Percentiles rank a stretch among this genome's conserved stretches.
Evolutionary conservation across 2,329 filamentous ascomycete species (phyloP).

Genomic region (Massarina eburnea): DNA sequence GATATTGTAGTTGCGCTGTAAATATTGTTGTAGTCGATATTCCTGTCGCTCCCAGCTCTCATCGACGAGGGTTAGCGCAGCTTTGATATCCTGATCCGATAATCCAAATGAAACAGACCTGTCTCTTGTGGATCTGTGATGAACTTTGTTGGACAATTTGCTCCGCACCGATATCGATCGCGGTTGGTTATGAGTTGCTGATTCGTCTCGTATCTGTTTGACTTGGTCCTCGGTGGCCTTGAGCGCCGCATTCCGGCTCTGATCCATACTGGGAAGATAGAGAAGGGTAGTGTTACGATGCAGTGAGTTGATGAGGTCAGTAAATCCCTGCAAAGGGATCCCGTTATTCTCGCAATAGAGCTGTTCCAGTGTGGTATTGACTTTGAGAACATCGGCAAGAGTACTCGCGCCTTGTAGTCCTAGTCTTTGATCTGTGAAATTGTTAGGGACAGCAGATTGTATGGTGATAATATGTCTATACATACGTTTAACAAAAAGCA

Average conservation of each 20-base stretch:
- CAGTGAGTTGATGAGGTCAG: conserved; percentile 68
- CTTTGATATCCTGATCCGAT: conserved; percentile 54
- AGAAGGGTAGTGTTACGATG: conserved; percentile 65
- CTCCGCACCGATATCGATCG: conserved; percentile 38
- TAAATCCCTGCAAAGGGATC: conserved; percentile 70
- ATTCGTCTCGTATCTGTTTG: conserved; percentile 52
- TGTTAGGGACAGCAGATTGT: not conserved
- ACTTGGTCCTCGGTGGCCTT: conserved; percentile 61
- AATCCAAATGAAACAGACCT: conserved; percentile 26
- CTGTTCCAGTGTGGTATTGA: conserved; percentile 63
- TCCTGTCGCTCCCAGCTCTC: conserved; percentile 55
- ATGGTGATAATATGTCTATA: not conserved
- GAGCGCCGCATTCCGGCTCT: conserved; percentile 63
- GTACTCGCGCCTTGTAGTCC: conserved; percentile 70
- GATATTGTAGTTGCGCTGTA: conserved; percentile 51
- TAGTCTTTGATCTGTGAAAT: conserved; percentile 60
- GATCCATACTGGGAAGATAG: conserved; percentile 63
- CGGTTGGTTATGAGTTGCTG: conserved; percentile 20
- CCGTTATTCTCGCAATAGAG: conserved; percentile 73
- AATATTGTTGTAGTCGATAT: conserved; percentile 49
- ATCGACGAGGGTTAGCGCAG: conserved; percentile 49
- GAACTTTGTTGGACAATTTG: conserved; percentile 36
- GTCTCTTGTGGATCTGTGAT: conserved; percentile 28
- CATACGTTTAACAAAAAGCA: conserved; percentile 62
- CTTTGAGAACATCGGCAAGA: conserved; percentile 67